Evolutionary conservation across 495 filamentous ascomycete genomes (phyloP).

Genomic region (Rhypophila decipiens): DNA sequence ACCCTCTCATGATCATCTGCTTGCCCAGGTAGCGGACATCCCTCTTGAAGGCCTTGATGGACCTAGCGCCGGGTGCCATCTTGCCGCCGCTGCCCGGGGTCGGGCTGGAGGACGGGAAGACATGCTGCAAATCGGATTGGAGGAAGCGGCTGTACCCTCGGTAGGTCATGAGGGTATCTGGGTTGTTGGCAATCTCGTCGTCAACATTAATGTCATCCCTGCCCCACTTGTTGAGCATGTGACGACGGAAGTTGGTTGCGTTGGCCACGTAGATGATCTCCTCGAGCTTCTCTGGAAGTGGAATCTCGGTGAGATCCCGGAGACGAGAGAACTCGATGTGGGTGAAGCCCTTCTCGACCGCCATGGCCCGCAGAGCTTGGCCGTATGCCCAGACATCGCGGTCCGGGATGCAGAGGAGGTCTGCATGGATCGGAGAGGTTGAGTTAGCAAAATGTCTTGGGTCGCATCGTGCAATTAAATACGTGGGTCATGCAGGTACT

Average conservation of each 20-base stretch:
- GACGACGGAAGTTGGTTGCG: not conserved
- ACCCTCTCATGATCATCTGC: not conserved
- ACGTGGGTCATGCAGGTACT: too few relatives aligned
- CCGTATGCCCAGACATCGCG: not conserved
- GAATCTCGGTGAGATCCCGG: not conserved
- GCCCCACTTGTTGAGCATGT: not conserved
- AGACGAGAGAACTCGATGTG: not conserved
- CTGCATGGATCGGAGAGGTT: not conserved
- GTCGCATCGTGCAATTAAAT: too few relatives aligned
- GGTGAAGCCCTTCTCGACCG: not conserved
- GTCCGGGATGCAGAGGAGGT: conserved; percentile 1
- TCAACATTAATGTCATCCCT: not conserved
- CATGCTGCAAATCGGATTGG: not conserved
- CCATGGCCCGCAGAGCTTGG: not conserved
- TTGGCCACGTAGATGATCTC: conserved; percentile 1
- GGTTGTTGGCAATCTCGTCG: not conserved
- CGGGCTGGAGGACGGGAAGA: not conserved
- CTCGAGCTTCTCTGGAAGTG: not conserved
- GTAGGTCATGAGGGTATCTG: not conserved
- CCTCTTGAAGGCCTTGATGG: not conserved
- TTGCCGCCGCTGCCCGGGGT: not conserved
- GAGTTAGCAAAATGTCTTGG: too few relatives aligned
- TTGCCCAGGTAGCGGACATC: not conserved
- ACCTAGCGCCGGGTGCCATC: not conserved
- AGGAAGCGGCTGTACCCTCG: not conserved